Conservation (phyloP, 768 basidiomycete genomes). For the Porphyrellus cyaneotinctus region DNA sequence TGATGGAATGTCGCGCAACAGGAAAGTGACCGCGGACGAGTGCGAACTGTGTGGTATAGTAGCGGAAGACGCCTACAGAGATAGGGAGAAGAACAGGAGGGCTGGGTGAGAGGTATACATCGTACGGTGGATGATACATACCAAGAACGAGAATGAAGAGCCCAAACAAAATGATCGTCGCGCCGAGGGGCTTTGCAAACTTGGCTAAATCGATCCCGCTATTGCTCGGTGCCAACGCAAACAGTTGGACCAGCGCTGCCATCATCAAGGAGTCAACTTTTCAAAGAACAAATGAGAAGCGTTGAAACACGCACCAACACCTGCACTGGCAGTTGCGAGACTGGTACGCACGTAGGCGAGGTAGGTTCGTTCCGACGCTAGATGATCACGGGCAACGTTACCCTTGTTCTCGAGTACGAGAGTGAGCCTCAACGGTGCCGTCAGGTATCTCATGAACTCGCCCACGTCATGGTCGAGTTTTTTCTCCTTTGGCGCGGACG, state of each 20-base stretch:
- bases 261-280: background rate
- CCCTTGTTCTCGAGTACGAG: slow-evolving; percentile 53
- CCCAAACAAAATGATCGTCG: slow-evolving; percentile 42
- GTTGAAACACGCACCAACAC: slow-evolving; percentile 46
- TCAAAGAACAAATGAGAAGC: too few species aligned
- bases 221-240: slow-evolving; percentile 33
- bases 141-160: slow-evolving; percentile 47
- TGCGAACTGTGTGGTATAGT: slow-evolving; percentile 49
- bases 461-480: background rate
- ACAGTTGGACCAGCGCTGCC: slow-evolving; percentile 52
- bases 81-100: background rate
- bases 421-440: slow-evolving; percentile 17
- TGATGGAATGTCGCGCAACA: slow-evolving; percentile 44
- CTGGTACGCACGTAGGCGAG: slow-evolving; percentile 64
- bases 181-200: slow-evolving; percentile 52
- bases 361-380: slow-evolving; percentile 61
- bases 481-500: background rate
- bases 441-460: background rate
- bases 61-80: slow-evolving; percentile 44
- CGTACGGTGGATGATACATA: slow-evolving; percentile 18
- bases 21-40: slow-evolving; percentile 51
- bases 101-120: background rate
- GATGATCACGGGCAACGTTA: slow-evolving; percentile 60
- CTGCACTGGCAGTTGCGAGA: slow-evolving; percentile 53
- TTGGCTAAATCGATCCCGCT: slow-evolving; percentile 12